Base-by-base conservation (phyloP, 2,329 filamentous ascomycete species). In the Pseudogymnoascus sp. region DNA sequence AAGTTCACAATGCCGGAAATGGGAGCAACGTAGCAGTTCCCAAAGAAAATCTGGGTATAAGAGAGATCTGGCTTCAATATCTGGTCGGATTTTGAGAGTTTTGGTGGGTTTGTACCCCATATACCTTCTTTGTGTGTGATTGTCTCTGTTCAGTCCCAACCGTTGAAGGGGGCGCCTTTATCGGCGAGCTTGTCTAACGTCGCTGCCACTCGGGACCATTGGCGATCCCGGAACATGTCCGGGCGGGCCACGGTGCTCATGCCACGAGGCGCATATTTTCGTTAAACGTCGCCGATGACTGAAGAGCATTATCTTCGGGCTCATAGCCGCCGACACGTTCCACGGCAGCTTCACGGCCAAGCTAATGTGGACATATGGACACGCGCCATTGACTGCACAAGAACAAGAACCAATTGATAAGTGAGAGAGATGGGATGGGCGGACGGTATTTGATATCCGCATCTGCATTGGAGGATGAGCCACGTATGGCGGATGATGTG, bases 211-310 rank as follows among this genome's bases (percentile, higher is more conserved):
- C 50, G 29, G 50, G 50, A 56, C 13, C 26, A 31, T 35, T 56
- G 50, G 50, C 50, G 29, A 56, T 56, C 50, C 50, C 50, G 50
- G 29, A 56, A 31, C 50, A 56, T 19, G 50, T 35, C 16, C 50
- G 29, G 16, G 50, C 50, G 50, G 29, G 29, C 50, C 50, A 56
- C 16, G 50, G 11, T 33, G 50, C 16, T 56, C 29, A 19, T 56
- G 50, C 50, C 50, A 56, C 50, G 50, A 56, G 50, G 50, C 29
- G 29, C 50, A 33, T 56, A 56, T 56, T 56, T 56, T 35, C 16
- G 29, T 56, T 8, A 33, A 56, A 56, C 50, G 50, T 33, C 50
- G n/a, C n/a, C 50, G 29, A 33, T 33, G 50, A 35, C 26, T 16
- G n/a, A 33, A 56, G 29, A 35, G 50, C 50, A 21, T 56, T 19